Percentiles rank a stretch among this genome's conserved stretches.
Evolutionary conservation across 345 rosid genomes (phyloP).

Genomic region (Mercurialis annua): DNA sequence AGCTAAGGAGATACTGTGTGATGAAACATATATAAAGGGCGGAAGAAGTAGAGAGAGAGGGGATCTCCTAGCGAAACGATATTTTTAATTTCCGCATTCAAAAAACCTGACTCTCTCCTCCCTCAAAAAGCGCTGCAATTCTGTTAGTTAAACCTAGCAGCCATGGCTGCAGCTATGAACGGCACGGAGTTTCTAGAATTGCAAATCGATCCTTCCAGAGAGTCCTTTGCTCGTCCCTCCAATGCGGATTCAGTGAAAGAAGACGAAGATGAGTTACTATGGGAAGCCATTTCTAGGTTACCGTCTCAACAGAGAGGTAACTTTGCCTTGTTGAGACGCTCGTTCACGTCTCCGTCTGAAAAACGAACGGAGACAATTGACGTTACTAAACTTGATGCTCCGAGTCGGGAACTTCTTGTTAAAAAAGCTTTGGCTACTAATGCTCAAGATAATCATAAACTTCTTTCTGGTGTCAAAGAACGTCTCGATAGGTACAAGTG

Average conservation of each 20-base stretch:
- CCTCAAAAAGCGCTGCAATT: not conserved
- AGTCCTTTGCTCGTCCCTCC: conserved; percentile 59
- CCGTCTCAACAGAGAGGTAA: conserved; percentile 61
- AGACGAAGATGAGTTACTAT: conserved; percentile 68
- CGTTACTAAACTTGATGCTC: conserved; percentile 58
- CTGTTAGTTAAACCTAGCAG: not conserved
- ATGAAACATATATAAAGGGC: too few relatives aligned
- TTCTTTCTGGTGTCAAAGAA: conserved; percentile 69
- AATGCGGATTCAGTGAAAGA: conserved; percentile 61
- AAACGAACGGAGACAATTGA: conserved; percentile 51
- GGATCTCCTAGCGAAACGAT: too few relatives aligned
- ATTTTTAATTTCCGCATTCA: too few relatives aligned
- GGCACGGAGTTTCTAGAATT: conserved; percentile 80
- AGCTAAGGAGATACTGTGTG: too few relatives aligned
- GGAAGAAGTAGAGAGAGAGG: not conserved
- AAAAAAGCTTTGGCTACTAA: conserved; percentile 78
- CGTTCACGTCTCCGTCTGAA: conserved; percentile 12
- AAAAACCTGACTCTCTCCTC: too few relatives aligned
- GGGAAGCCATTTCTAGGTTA: conserved; percentile 70
- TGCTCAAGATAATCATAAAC: conserved; percentile 65
- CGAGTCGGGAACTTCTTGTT: conserved; percentile 61
- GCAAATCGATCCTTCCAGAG: conserved; percentile 43
- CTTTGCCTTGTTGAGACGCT: conserved; percentile 39
- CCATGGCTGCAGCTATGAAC: conserved; percentile 50
- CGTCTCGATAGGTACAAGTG: conserved; percentile 73